Base-by-base conservation (phyloP, 345 rosid species). In the Mangifera indica region DNA sequence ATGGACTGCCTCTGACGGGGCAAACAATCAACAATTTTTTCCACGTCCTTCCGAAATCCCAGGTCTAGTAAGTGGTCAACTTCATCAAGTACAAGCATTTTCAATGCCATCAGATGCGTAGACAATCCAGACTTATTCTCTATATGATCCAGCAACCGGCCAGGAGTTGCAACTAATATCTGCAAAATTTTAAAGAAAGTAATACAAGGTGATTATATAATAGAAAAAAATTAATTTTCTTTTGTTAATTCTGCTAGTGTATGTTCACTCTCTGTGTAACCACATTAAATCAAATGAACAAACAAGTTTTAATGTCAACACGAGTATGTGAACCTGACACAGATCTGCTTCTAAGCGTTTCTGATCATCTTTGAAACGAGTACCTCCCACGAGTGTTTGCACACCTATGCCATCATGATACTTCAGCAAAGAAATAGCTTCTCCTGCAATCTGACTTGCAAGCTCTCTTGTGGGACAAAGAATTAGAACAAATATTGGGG, bases 81-180 rank as follows among this genome's bases (percentile, higher is more conserved):
- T 81, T 96, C 99, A 76, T 96, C 98, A 10, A 96, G 85, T 83
- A 93, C 76, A 62, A 96, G 88, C 96, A 96, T 88, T 81, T 89
- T 93, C 56, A 93, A 83, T 20, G 85, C 93, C 99, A 89, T 93
- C 85, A 96, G 81, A 63, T 89, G 92, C 59, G 84, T 77, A 26
- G 93, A 87, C 78, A 96, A 59, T 76, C 90, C 86, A 63, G 96
- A 91, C 78, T 83, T 93, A 71, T 87, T 88, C 87, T 96, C 98
- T 62, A 93, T 81, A 71, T 95, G 99, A 84, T 95, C 98, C 87
- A 93, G 77, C 69, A 95, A 82, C 70, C 98, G 85, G 63, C 99
- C 99, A 46, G 99, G 99, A 53, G 99, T 93, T 49, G 97, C 99
- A 82, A 95, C 84, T 63, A 93, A 79, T 72, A 95, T 89, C 99